Base-by-base conservation (phyloP, 2,329 filamentous ascomycete species). In the Beauveria sp. region DNA sequence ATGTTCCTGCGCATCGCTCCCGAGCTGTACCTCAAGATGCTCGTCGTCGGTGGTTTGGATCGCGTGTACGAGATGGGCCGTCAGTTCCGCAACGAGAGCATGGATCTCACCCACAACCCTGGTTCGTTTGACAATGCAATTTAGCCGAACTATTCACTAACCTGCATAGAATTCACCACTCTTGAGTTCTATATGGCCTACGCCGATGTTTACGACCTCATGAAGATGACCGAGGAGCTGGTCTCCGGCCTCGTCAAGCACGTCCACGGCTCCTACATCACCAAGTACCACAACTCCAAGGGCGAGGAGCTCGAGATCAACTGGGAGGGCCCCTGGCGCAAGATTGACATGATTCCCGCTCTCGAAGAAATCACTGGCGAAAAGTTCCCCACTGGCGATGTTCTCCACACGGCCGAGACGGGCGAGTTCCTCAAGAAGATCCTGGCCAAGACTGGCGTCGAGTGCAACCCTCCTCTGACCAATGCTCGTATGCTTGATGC, bases 141-240 rank as follows among this genome's bases (percentile, higher is more conserved):
- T 7, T 5, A 5, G 18, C 24, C 6, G 18, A 24, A 24, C 4
- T 1, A 38, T 45, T 5, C 20, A 52, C 66, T 67, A 51, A 69
- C 43, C 3, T 24, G 9, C 16, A 4, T 90, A 45, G 95, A 99
- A 74, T 99, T 99, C 80, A 99, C 95, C 49, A 96, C 91, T 28
- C 91, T 91, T 75, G 95, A 99, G 76, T 98, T 98, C 79, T 99
- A 99, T 78, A 88, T 90, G 84, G 93, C 95, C 3, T 98, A 92
- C 67, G 89, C 89, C 61, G 92, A 96, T 75, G 86, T 96, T 68
- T 90, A 96, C 75, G 95, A 98, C 72, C 80, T 97, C 63, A 75
- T 76, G 69, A 80, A 89, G 64, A 83, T 91, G 71, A 98, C 95
- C 1, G 95, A 99, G 76, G 93, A 97, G 72, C 88, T 99, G 34